Base-by-base conservation (phyloP, 2,329 filamentous ascomycete genomes). In the Leptographium wingfieldii region DNA sequence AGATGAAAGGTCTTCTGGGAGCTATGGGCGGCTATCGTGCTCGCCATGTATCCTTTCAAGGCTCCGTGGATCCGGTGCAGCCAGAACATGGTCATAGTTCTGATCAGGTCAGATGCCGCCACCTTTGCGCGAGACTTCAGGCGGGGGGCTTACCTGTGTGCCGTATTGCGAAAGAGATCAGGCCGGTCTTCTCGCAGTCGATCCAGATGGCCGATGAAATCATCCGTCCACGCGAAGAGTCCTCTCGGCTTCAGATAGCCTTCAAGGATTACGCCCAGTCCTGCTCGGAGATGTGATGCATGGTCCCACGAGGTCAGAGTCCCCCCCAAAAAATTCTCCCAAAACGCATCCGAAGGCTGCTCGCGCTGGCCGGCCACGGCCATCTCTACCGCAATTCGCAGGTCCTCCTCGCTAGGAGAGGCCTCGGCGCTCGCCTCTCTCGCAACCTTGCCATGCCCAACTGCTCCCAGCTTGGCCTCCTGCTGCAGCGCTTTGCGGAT, bases 71-170 rank as follows among this genome's bases (percentile, higher is more conserved):
- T 38, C 10, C 40, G 55, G 16, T 56, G 40, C 10, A 56, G 38
- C 55, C 55, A 56, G 27, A 56, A 56, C 38, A 56, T 12, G 22
- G 55, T 56, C 55, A 56, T 56, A 14, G 55, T 56, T 43, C 55
- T 56, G 14, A 29, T 19, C 1, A 22, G 48, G 3, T 51, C 3
- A 29, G 25, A 11, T 25, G 25, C 22, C 12, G 48, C 9, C 22
- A 12, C n/a, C 14, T 12, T 12, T 27, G 10, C 33, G 33, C 33
- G 22, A 11, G 22, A 5, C 29, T 12, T 25, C 25, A 55, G n/a
- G 9, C 27, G 22, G 38, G 38, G 35, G 27, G 19, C 55, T 16
- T 12, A 56, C 55, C 55, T 22, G 31, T 56, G 55, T 16, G 35
- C 55, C 33, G 55, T 56, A 19, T 56, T 56, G 55, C 55, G 55